A percentile compares a stretch with the other conserved stretches of the same genome.
Conservation (phyloP, 345 rosid species). For the Citrus reticulata region DNA sequence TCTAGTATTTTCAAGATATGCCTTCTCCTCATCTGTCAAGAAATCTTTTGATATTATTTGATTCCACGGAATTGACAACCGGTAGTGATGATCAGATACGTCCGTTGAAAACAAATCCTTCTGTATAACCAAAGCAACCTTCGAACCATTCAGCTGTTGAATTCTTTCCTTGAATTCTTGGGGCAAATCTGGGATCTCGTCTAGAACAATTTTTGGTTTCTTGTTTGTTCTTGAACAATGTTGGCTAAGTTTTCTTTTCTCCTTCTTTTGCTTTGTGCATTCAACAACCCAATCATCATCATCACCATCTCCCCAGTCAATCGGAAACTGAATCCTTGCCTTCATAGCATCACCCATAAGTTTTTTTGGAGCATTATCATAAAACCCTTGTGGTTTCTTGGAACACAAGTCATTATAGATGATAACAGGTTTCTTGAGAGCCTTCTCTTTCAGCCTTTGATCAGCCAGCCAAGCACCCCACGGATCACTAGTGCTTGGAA, state of each 20-base stretch:
- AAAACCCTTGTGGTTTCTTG: background rate
- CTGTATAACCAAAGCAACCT: background rate
- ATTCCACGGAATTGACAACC: background rate
- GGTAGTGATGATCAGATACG: background rate
- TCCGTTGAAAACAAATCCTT: background rate
- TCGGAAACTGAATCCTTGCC: background rate
- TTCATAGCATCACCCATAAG: background rate
- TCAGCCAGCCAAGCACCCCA: background rate
- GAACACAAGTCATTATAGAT: background rate
- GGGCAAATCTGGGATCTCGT: background rate
- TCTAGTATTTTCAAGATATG: background rate
- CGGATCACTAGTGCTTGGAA: background rate
- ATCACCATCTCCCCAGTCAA: background rate
- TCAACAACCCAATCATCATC: background rate
- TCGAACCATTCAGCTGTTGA: background rate
- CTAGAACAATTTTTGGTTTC: background rate
- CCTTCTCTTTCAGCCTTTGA: background rate
- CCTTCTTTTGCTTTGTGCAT: background rate
- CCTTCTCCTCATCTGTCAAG: background rate
- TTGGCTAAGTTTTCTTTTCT: background rate
- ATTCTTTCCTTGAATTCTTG: background rate
- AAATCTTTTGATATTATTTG: background rate
- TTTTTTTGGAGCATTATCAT: background rate
- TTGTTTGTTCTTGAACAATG: background rate
- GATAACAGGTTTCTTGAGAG: background rate